Evolutionary conservation across 805 yeast genomes (phyloP), one percentile per base, ranked within the genome.

Genomic region (Starmerella vaccinii): DNA sequence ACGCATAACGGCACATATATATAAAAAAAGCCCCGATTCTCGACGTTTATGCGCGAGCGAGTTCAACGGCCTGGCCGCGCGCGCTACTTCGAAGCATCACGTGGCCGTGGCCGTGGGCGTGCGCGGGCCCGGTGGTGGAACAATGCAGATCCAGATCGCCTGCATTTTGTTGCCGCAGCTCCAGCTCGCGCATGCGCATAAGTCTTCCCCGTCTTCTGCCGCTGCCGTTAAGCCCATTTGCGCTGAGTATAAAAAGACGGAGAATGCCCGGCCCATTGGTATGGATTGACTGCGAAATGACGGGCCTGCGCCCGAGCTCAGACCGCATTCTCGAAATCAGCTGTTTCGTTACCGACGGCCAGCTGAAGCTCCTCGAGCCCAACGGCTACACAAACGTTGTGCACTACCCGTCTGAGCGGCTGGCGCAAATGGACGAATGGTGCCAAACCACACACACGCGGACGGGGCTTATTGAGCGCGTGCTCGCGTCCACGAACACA

Each of bases 281-380:
- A 4, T 92, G 98, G 98, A 75, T 92, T 16, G 98, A 92, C 68
- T 92, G 97, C 67, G 98, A 92, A 65, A 92, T 92, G 98, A 92
- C 99, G 0, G 99, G 99, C 0, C 69, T 92, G 35, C 83, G 90
- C 59, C 79, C 81, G n/a, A 29, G 39, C 21, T 65, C 68, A 44
- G 97, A 92, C 64, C 78, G 76, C 51, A 89, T 92, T 59, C 84
- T 92, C 53, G 98, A 92, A 66, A 81, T 92, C 24, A 86, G 96
- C 64, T 88, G 96, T 64, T 70, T 90, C 35, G 72, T 92, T 42
- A 92, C 99, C 1, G 95, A 90, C 61, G 87, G 84, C 9, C 69
- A 86, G 52, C 72, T 92, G 54, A 77, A 84, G 49, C 59, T 85
- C 3, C 68, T 87, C 1, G 94, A 86, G 50, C 50, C 57, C 46